Percentiles rank a stretch among this genome's conserved stretches.
Conservation (phyloP, 805 yeast genomes). For the Debaryomyces tyrocola region DNA sequence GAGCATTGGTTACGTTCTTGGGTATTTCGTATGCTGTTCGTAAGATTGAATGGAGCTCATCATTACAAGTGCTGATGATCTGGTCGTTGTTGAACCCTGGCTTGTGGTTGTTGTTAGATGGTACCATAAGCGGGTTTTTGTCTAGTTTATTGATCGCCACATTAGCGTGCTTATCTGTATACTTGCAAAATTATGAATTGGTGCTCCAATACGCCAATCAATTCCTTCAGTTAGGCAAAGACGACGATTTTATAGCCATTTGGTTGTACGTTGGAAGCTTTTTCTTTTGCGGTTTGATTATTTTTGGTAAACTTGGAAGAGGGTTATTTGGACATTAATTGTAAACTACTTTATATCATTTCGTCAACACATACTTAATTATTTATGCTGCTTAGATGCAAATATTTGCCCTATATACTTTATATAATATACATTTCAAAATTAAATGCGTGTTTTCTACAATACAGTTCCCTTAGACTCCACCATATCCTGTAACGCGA, state of each 20-base stretch:
- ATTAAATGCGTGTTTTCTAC: no score
- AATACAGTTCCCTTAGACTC: no score
- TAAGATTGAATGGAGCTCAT: constrained; percentile 66
- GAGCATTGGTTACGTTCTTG: constrained; percentile 57
- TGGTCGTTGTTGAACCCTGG: constrained; percentile 66
- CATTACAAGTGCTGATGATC: constrained; percentile 61
- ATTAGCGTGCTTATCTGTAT: constrained; percentile 31
- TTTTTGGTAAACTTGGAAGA: constrained; percentile 71
- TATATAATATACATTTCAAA: no score
- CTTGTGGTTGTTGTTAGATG: constrained; percentile 66
- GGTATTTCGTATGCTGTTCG: constrained; percentile 74
- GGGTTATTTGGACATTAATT: constrained; percentile 34
- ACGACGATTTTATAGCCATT: constrained; percentile 38
- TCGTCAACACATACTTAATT: no score
- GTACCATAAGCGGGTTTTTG: constrained; percentile 53
- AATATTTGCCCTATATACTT: no score
- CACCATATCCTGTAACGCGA: no score
- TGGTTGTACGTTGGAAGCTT: constrained; percentile 61
- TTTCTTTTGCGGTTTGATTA: constrained; percentile 62
- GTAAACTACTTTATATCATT: no score
- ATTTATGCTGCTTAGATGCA: no score
- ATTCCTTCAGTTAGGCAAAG: constrained; percentile 5
- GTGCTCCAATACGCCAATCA: constrained; percentile 12
- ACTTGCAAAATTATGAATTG: constrained; percentile 24
- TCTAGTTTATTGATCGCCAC: constrained; percentile 34